phyloP scores from a whole-genome alignment of 176 grass and related monocot species.

The Triticum aestivum region DNA sequence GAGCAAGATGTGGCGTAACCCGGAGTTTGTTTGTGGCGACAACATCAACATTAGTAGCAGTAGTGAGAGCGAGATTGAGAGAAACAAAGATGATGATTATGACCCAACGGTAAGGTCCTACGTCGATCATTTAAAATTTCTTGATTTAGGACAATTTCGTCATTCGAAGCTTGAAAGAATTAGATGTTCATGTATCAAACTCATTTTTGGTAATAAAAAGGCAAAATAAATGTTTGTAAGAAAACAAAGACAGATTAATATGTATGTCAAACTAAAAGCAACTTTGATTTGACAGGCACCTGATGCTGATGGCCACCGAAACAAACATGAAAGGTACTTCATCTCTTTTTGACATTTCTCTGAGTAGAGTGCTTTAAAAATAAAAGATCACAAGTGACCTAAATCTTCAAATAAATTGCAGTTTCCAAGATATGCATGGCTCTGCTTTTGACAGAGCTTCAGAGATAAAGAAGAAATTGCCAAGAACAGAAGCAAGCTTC shows the following conservation, averaged over 20 bases:
- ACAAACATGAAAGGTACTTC: not conserved
- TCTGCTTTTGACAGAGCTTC: conserved; percentile 11
- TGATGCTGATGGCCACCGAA: not conserved
- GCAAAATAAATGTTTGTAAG: not conserved
- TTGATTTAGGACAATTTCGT: not conserved
- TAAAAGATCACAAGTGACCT: not conserved
- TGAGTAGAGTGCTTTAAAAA: not conserved
- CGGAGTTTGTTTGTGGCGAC: not conserved
- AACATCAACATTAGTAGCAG: not conserved
- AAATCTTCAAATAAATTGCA: not conserved
- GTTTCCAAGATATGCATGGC: not conserved
- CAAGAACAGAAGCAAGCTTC: conserved; percentile 19
- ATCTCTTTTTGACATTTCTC: not conserved
- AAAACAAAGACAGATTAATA: not conserved
- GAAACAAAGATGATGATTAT: not conserved
- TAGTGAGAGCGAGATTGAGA: not conserved
- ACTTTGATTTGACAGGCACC: not conserved
- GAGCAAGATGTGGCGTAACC: not conserved
- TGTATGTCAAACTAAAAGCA: not conserved
- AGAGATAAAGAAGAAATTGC: conserved; percentile 17
- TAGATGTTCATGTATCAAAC: not conserved
- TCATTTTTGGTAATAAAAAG: not conserved
- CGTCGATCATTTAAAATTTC: not conserved
- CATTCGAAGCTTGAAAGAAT: not conserved
- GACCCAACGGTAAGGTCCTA: not conserved